Percentiles rank a stretch among this genome's conserved stretches.
Conservation (phyloP, 2,329 filamentous ascomycete genomes). For the Sarocladiaceae sp. region DNA sequence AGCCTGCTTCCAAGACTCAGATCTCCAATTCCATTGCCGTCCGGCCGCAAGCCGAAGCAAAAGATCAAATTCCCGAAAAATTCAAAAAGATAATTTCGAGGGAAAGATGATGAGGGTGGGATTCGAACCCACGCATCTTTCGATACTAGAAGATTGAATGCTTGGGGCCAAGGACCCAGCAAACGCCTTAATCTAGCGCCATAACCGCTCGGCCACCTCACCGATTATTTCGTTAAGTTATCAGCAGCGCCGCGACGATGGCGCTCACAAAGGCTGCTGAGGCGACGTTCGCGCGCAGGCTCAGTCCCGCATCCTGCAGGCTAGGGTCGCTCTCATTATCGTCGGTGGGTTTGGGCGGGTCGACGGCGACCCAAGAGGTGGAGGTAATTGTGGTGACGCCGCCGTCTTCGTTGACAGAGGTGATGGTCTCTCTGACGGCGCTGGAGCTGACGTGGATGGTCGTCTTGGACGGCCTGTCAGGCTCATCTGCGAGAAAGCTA, state of each 20-base stretch:
- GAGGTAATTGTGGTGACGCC: slow-evolving; percentile 38
- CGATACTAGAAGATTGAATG: no score
- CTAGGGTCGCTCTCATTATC: slow-evolving; percentile 21
- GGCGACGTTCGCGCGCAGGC: slow-evolving; percentile 16
- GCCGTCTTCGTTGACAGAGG: slow-evolving; percentile 40
- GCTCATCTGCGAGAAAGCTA: slow-evolving; percentile 14
- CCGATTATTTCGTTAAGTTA: no score
- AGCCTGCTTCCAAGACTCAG: no score
- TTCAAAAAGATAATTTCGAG: no score
- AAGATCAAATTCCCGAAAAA: no score
- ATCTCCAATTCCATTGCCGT: no score
- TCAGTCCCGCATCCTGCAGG: slow-evolving; percentile 31
- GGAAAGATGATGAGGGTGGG: no score
- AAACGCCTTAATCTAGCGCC: no score
- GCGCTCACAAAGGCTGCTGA: slow-evolving; percentile 21
- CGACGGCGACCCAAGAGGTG: slow-evolving; percentile 42
- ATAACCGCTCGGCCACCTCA: no score
- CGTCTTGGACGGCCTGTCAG: slow-evolving; percentile 13
- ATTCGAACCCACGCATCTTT: no score
- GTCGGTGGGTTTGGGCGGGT: slow-evolving; percentile 27
- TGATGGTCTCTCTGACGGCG: slow-evolving; percentile 32
- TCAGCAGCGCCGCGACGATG: slow-evolving; percentile 9
- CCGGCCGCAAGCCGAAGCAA: no score
- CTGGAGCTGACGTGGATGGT: slow-evolving; percentile 26
- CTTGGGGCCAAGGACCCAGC: no score